Base-by-base conservation (phyloP, 208 protist species). In the Leishmania braziliensis region DNA sequence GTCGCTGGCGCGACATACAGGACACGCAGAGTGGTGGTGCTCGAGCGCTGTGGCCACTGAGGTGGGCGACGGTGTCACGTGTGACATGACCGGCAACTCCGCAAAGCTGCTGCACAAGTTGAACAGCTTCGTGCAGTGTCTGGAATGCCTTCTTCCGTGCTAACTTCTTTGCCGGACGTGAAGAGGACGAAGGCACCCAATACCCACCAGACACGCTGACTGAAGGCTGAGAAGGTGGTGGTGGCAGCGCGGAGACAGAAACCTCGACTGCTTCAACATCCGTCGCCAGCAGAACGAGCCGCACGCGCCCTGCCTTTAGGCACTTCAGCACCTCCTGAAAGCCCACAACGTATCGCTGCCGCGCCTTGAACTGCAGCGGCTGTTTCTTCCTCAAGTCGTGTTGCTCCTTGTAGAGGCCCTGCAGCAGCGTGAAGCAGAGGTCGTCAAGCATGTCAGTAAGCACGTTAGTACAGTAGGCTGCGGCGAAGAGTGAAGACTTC, bases 381-480 rank as follows among this genome's bases (percentile, higher is more conserved):
- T 92, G 84, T 51, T 91, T 89, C 81, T 91, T 72, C 50, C 82
- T 85, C 75, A 93, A 80, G 26, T 87, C 84, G 29, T 84, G 58
- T 81, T 95, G 92, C 78, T 93, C 84, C 26, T 84, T 78, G 81
- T 92, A 93, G 46, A 94, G 84, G 16, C 77, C 73, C 54, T 92
- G 90, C 20, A 95, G 80, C 8, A 90, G 85, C 10, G 92, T 92
- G 82, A 93, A 95, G 76, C 84, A 78, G 58, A 94, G 74, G 75
- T 94, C 92, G 60, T 95, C 92, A 29, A 95, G 81, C 2, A 53
- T 68, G 80, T 93, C 89, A 1, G 89, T 92, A 39, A 95, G 39
- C 6, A 92, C 56, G 63, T 95, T 95, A 0, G 63, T 58, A 56
- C 85, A 89, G 81, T 92, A 89, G 5, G 74, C 16, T 1, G 63